Evolutionary conservation across 2,329 filamentous ascomycete genomes (phyloP).

Genomic region (Teratosphaeriaceae sp.): DNA sequence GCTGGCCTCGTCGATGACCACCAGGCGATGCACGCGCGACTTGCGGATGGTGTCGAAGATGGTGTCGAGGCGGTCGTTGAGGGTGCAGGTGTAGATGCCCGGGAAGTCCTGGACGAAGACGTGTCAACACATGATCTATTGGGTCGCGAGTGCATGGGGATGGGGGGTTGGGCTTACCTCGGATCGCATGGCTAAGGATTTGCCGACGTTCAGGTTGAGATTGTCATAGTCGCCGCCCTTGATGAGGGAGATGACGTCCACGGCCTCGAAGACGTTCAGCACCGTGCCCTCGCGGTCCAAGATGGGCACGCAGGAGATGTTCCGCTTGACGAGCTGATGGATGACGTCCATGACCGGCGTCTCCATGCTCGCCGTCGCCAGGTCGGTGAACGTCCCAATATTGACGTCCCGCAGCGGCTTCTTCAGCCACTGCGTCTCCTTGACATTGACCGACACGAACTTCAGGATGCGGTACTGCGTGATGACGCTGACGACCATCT

Average conservation of each 20-base stretch:
- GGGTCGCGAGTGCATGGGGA: neutral
- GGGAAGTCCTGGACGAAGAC: conserved; percentile 88
- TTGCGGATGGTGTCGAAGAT: conserved; percentile 97
- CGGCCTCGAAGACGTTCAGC: conserved; percentile 94
- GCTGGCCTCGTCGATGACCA: conserved; percentile 86
- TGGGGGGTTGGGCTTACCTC: conserved; percentile 46
- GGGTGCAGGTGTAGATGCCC: conserved; percentile 91
- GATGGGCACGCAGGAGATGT: conserved; percentile 92
- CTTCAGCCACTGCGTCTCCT: conserved; percentile 79
- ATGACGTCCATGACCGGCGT: conserved; percentile 92
- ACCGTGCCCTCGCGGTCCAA: conserved; percentile 70
- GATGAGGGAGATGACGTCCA: conserved; percentile 94
- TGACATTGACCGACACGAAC: conserved; percentile 93
- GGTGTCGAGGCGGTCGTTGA: conserved; percentile 85
- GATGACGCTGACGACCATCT: conserved; percentile 93
- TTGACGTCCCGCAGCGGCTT: conserved; percentile 80
- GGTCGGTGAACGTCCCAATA: conserved; percentile 73
- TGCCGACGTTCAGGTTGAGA: conserved; percentile 75
- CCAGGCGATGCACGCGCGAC: conserved; percentile 85
- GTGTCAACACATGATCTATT: conserved; percentile 1
- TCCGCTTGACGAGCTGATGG: conserved; percentile 83
- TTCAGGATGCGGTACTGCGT: conserved; percentile 98
- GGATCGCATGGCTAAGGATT: conserved; percentile 77
- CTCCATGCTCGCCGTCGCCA: conserved; percentile 81
- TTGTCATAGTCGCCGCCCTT: conserved; percentile 92